These are phyloP conservation scores for Magnolia changhungtana DNA, from an alignment of 164 flowering plant species.

Conservation along the genomic window DNA sequence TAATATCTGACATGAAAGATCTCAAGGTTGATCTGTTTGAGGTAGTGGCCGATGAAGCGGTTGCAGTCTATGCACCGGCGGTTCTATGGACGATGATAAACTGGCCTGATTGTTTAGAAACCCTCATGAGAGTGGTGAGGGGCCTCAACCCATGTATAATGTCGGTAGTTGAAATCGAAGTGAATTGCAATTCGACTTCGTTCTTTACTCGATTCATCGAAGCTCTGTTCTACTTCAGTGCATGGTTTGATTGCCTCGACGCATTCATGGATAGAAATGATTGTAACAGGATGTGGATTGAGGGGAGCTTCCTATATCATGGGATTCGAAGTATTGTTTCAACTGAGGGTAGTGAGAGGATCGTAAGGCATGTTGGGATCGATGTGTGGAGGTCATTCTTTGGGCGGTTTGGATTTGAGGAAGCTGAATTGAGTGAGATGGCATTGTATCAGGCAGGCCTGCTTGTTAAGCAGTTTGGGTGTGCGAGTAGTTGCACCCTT, in stretches of 20 bases:
- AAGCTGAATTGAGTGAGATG: slow-evolving; percentile 40
- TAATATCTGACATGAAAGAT: slow-evolving; percentile 30
- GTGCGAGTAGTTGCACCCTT: slow-evolving; percentile 35
- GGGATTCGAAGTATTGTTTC: slow-evolving; percentile 47
- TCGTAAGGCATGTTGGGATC: slow-evolving; percentile 31
- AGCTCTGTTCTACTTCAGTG: slow-evolving; percentile 47
- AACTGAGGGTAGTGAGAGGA: slow-evolving; percentile 48
- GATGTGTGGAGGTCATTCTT: slow-evolving; percentile 50
- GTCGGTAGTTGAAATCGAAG: slow-evolving; percentile 47
- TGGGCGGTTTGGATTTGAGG: slow-evolving; percentile 41
- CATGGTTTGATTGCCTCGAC: slow-evolving; percentile 43
- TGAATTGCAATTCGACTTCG: slow-evolving; percentile 40
- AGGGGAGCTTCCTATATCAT: slow-evolving; percentile 19
- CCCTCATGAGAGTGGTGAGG: slow-evolving; percentile 37
- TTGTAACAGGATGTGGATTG: slow-evolving; percentile 22
- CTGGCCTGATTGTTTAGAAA: slow-evolving; percentile 27
- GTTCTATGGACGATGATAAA: slow-evolving; percentile 11
- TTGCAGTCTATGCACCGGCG: slow-evolving; percentile 29
- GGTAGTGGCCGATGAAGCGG: slow-evolving; percentile 36
- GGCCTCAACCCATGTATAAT: slow-evolving; percentile 37
- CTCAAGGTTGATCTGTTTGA: slow-evolving; percentile 37
- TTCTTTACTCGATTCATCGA: slow-evolving; percentile 49
- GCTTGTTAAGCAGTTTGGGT: slow-evolving; percentile 24
- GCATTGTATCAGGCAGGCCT: slow-evolving; percentile 41
- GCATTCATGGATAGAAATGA: slow-evolving; percentile 30